Conservation (phyloP, 2,329 filamentous ascomycete genomes). For the Drechslerella coelobrocha region DNA sequence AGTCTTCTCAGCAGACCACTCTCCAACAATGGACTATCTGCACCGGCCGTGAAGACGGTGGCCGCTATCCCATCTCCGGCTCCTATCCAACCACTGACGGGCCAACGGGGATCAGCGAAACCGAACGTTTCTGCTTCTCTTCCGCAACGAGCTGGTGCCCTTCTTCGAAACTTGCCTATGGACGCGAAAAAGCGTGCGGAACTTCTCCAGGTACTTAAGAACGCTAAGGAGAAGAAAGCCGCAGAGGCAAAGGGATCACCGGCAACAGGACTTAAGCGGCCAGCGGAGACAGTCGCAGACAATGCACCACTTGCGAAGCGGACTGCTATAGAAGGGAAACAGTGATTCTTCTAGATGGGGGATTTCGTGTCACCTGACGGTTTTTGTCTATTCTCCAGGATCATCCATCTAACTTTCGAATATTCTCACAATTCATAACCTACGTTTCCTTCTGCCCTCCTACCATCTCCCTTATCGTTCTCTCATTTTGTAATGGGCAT, state of each 20-base stretch:
- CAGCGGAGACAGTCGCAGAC: constrained; percentile 20
- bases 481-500: constrained; percentile 27
- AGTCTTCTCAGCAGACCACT: background rate
- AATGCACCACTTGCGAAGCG: constrained; percentile 25
- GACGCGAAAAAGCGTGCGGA: constrained; percentile 22
- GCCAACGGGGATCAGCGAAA: constrained; percentile 6
- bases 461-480: constrained; percentile 14
- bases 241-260: constrained; percentile 28
- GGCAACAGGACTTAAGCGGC: constrained; percentile 15
- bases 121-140: background rate
- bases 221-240: constrained; percentile 45
- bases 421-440: background rate
- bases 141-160: constrained; percentile 13
- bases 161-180: constrained; percentile 22
- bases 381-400: background rate
- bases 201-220: constrained; percentile 38
- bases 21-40: constrained; percentile 5
- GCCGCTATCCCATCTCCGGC: constrained; percentile 4
- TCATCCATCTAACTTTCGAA: constrained; percentile 1
- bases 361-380: background rate
- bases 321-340: constrained; percentile 31
- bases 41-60: constrained; percentile 7
- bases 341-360: constrained; percentile 3
- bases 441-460: background rate
- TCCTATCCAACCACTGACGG: constrained; percentile 11